Conservation (phyloP, 352 stramenopile species). For the Phytophthora tubulina region DNA sequence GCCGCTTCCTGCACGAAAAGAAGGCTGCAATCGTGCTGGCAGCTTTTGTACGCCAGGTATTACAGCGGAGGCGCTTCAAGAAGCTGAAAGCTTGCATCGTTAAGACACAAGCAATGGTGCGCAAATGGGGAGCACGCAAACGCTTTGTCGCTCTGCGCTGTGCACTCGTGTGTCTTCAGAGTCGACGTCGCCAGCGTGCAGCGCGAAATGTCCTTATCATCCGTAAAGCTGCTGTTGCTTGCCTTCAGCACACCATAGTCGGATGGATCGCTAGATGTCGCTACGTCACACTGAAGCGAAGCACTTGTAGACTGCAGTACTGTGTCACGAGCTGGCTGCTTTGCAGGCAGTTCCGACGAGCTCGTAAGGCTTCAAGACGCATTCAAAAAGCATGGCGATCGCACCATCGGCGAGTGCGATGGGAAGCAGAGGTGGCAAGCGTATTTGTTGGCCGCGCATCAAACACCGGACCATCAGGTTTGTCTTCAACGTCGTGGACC, state of each 20-base stretch:
- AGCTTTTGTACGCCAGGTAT: conserved; percentile 73
- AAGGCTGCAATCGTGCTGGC: conserved; percentile 69
- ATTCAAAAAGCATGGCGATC: conserved; percentile 60
- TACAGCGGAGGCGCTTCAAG: conserved; percentile 72
- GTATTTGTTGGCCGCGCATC: conserved; percentile 51
- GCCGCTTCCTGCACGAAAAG: conserved; percentile 57
- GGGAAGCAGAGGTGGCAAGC: conserved; percentile 56
- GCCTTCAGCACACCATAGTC: conserved; percentile 61
- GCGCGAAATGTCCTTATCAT: conserved; percentile 33
- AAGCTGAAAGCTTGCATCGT: conserved; percentile 75
- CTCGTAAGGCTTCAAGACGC: conserved; percentile 34
- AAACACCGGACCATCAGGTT: conserved; percentile 18
- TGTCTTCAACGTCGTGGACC: conserved; percentile 41
- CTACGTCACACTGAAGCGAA: conserved; percentile 51
- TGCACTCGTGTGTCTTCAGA: conserved; percentile 56
- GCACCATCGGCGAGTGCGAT: conserved; percentile 48
- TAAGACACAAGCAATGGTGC: conserved; percentile 66
- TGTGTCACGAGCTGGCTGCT: conserved; percentile 65
- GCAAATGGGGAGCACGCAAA: conserved; percentile 52
- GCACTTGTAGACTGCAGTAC: conserved; percentile 53
- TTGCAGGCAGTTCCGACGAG: conserved; percentile 51
- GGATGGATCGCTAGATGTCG: conserved; percentile 57
- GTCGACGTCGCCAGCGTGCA: conserved; percentile 47
- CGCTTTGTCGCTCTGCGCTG: conserved; percentile 40
- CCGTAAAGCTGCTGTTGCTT: conserved; percentile 44